Conservation (phyloP, 257 asterid genomes). For the Lithospermum erythrorhizon region DNA sequence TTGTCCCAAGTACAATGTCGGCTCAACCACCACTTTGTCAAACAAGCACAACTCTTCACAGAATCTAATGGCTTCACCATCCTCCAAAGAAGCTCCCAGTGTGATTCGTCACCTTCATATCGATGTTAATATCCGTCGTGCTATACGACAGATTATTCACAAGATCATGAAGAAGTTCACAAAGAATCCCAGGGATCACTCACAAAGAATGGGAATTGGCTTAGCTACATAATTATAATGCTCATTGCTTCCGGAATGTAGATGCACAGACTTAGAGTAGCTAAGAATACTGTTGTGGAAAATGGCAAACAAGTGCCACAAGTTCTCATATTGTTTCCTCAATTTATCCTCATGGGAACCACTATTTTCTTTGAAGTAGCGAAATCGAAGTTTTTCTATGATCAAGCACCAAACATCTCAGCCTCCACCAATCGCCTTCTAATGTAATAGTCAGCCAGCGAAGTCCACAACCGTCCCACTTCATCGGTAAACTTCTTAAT, state of each 20-base stretch:
- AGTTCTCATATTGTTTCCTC: constrained; percentile 63
- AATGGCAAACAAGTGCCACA: constrained; percentile 43
- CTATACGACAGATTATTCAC: constrained; percentile 49
- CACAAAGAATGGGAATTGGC: constrained; percentile 85
- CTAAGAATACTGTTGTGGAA: constrained; percentile 28
- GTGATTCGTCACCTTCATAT: constrained; percentile 64
- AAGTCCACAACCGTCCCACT: constrained; percentile 95
- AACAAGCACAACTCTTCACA: constrained; percentile 62
- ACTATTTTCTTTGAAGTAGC: constrained; percentile 72
- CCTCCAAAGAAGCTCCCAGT: constrained; percentile 80
- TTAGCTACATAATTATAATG: constrained; percentile 54
- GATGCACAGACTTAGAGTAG: constrained; percentile 43
- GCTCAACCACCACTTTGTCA: constrained; percentile 61
- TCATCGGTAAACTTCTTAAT: constrained; percentile 90
- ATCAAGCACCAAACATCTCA: constrained; percentile 86
- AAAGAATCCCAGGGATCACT: constrained; percentile 58
- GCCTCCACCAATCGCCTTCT: constrained; percentile 85
- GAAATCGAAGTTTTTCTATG: constrained; percentile 71
- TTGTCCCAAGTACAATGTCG: constrained; percentile 61
- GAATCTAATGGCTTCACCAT: constrained; percentile 38
- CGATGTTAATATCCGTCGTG: too few species aligned
- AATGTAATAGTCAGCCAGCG: constrained; percentile 78
- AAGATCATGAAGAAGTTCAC: constrained; percentile 34
- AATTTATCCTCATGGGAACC: constrained; percentile 59
- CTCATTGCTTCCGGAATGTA: constrained; percentile 55